These are phyloP conservation scores for Thielaviopsis musarum DNA, from an alignment of 2,329 filamentous ascomycete species.

Conservation along the genomic window DNA sequence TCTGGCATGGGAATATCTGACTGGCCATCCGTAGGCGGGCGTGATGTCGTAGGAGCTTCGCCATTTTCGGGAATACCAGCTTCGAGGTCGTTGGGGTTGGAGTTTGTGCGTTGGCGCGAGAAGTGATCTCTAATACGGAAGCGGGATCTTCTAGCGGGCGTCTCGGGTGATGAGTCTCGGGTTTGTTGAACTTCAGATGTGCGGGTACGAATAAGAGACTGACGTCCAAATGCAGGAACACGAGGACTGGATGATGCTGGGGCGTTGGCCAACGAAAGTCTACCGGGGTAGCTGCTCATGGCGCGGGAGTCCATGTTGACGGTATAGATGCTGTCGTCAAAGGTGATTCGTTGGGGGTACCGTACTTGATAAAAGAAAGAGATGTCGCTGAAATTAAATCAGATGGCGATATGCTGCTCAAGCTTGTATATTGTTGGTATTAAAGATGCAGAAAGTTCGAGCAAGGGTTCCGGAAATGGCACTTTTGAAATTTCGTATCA, in stretches of 20 bases:
- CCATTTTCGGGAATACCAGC: neutral
- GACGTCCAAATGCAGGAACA: slow-evolving; percentile 1
- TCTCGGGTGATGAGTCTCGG: slow-evolving; percentile 5
- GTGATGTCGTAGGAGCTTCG: neutral
- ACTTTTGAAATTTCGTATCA: too few species aligned
- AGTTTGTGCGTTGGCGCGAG: neutral
- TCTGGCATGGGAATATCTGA: neutral
- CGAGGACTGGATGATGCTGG: neutral
- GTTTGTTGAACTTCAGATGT: neutral
- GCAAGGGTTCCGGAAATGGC: neutral
- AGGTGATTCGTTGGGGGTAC: too few species aligned
- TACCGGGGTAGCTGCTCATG: neutral
- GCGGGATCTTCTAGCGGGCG: neutral
- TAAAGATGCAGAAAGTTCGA: neutral
- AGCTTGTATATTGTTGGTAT: too few species aligned
- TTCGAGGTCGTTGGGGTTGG: neutral
- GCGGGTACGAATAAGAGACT: slow-evolving; percentile 5
- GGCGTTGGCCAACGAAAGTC: neutral
- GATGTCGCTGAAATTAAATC: neutral
- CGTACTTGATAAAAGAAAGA: too few species aligned
- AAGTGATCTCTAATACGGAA: slow-evolving; percentile 1
- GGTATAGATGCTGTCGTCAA: neutral
- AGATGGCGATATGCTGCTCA: neutral
- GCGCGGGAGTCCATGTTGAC: neutral
- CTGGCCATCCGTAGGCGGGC: neutral